Conservation (phyloP, 257 asterid genomes). For the Primulina eburnea region DNA sequence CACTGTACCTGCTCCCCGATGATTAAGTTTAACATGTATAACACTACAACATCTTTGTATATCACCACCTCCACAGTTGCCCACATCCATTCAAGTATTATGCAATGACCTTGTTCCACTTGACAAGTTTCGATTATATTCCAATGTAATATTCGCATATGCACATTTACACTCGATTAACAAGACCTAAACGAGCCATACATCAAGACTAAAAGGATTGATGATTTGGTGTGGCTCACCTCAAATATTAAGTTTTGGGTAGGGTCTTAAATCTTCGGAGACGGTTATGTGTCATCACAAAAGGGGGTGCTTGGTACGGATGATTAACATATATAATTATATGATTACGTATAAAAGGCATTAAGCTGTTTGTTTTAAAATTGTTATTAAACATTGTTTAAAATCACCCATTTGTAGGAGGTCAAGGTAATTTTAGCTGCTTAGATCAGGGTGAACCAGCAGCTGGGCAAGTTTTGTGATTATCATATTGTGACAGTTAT, state of each 20-base stretch:
- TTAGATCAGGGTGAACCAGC: background rate
- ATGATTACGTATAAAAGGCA: background rate
- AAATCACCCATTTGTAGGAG: background rate
- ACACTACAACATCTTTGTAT: background rate
- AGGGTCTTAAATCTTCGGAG: background rate
- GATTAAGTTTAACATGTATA: background rate
- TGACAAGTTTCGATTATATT: too few species aligned
- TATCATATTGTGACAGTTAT: background rate
- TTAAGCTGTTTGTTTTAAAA: background rate
- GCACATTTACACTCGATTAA: background rate
- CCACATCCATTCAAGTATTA: background rate
- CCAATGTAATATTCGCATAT: background rate
- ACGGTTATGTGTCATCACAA: background rate
- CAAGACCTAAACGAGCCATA: slow-evolving; percentile 1
- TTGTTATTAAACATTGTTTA: background rate
- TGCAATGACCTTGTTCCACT: background rate
- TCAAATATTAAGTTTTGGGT: background rate
- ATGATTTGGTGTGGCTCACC: background rate
- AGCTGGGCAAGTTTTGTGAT: too few species aligned
- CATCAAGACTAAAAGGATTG: background rate
- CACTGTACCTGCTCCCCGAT: background rate
- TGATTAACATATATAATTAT: background rate
- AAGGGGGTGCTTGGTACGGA: background rate
- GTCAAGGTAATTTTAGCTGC: background rate
- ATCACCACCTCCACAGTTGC: background rate